Base-by-base conservation (phyloP, 129 eudicot genomes). In the Artemisia annua region DNA sequence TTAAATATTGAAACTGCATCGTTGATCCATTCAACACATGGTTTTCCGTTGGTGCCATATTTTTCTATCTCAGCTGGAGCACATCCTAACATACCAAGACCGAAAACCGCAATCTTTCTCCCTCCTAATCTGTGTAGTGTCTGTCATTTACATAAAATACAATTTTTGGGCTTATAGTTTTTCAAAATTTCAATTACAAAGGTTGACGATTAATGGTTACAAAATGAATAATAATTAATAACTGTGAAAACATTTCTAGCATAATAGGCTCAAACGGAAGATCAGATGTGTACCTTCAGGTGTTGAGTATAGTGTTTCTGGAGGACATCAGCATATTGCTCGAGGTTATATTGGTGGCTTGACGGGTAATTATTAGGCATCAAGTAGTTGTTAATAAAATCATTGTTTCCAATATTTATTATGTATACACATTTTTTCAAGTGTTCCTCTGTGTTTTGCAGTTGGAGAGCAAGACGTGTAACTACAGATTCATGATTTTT, bases 351-450 rank as follows among this genome's bases (percentile, higher is more conserved):
- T 5, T 15, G 2, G 16, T 11, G 53, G 48, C 85, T 81, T 7
- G 83, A 24, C 5, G 69, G 7, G 74, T 83, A 83, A 2, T 0
- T 22, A 0, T 71, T 12, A 3, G 89, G 87, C 80, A 87, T 53
- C 43, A 80, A 56, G 67, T 85, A 85, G 77, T 87, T 85, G 78
- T 73, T 82, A 5, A 81, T 65, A 74, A 76, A 88, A 26, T 88
- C 96, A 54, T 88, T 86, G 64, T 70, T 88, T 5, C 91, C 96
- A 46, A 84, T 79, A 12, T 63, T 73, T 18, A 84, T 66, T 3
- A 59, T n/a, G 70, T 88, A 86, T 12, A 88, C 13, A 55, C 91
- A 81, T 66, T 76, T 81, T 64, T 39, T 48, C 3, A 86, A 63
- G 70, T 83, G 70, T 3, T 78, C 71, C 4, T 72, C 48, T 1